Evolutionary conservation across 179 eudicot genomes (phyloP).

Genomic region (Heliamphora pulchella): DNA sequence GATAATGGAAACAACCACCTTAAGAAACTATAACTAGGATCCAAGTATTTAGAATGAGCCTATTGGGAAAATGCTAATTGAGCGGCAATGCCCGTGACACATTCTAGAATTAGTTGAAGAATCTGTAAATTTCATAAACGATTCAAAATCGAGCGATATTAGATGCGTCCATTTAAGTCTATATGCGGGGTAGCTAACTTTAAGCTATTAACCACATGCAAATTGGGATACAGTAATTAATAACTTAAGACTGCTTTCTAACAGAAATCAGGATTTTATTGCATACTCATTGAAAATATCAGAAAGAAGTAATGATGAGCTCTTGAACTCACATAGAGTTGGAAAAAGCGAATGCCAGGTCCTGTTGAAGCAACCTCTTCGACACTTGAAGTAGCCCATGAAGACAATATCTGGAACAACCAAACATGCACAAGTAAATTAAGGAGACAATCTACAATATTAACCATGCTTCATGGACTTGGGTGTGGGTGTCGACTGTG

Average conservation of each 20-base stretch:
- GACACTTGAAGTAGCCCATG: slow-evolving; percentile 69
- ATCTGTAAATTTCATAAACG: not conserved
- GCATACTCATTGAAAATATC: not conserved
- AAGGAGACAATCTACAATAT: not conserved
- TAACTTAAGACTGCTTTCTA: not conserved
- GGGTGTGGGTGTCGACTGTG: no score
- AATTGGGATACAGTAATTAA: not conserved
- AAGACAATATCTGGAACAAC: slow-evolving; percentile 59
- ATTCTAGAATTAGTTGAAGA: not conserved
- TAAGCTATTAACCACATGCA: not conserved
- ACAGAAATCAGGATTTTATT: not conserved
- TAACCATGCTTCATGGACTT: not conserved
- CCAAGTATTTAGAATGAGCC: not conserved
- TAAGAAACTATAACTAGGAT: not conserved
- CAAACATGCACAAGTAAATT: slow-evolving; percentile 10
- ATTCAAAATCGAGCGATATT: not conserved
- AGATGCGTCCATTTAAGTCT: not conserved
- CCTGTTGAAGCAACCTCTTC: slow-evolving; percentile 92
- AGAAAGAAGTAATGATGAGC: not conserved
- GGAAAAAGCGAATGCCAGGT: slow-evolving; percentile 73
- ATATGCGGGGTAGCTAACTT: no score
- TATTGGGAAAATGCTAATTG: not conserved
- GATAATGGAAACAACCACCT: not conserved
- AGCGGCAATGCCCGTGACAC: not conserved
- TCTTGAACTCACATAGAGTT: slow-evolving; percentile 67